phyloP scores from a whole-genome alignment of 2,329 filamentous ascomycete species.

The Seiridium unicorne region DNA sequence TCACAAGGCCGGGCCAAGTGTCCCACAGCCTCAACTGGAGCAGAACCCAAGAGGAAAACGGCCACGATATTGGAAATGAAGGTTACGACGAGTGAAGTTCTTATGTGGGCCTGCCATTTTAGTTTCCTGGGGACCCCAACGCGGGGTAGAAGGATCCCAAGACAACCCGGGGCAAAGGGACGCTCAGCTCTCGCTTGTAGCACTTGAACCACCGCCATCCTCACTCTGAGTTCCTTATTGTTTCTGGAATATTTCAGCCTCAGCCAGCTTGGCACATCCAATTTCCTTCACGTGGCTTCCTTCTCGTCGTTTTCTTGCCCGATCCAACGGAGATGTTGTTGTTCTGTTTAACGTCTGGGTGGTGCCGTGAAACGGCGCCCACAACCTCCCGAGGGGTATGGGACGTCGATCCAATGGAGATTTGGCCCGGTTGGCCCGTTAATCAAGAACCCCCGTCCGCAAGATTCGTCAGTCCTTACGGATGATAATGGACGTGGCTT shows the following conservation, averaged over 20 bases:
- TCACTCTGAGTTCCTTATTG: background rate
- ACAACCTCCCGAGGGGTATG: too few species aligned
- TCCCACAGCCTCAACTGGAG: background rate
- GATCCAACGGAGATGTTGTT: background rate
- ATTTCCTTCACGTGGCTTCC: background rate
- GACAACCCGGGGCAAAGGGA: background rate
- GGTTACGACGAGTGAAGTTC: background rate
- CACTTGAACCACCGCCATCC: background rate
- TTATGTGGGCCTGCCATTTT: background rate
- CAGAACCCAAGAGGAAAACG: background rate
- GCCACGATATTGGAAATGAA: background rate
- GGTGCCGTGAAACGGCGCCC: too few species aligned
- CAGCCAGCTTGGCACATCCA: conserved; percentile 2
- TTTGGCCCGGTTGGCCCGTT: conserved; percentile 2
- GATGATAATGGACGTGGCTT: conserved; percentile 8
- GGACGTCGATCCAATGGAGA: background rate
- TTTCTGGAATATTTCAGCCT: background rate
- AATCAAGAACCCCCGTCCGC: background rate
- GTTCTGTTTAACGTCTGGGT: too few species aligned
- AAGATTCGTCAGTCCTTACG: background rate
- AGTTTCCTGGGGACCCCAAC: conserved; percentile 4
- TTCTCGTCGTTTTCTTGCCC: background rate
- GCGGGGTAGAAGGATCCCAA: background rate
- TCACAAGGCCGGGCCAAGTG: background rate
- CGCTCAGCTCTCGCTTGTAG: background rate